Evolutionary conservation across 1,139 yeast species (phyloP).

Genomic region (Groenewaldozyma sp.): DNA sequence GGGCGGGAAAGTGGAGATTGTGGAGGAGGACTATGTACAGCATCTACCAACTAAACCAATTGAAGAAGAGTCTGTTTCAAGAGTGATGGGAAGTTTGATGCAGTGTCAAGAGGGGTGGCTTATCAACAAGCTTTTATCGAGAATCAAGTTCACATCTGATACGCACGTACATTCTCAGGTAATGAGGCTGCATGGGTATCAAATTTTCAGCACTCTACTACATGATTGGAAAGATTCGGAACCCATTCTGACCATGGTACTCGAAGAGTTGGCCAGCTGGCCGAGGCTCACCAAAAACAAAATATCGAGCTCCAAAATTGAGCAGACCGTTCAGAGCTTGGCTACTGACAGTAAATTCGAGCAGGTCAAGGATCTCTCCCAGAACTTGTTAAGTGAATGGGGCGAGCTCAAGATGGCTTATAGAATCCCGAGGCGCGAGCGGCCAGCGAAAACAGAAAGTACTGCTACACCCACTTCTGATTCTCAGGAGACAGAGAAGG

Average conservation of each 20-base stretch:
- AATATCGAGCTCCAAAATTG: constrained; percentile 71
- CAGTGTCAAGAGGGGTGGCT: constrained; percentile 67
- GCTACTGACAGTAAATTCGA: constrained; percentile 18
- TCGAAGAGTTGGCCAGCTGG: constrained; percentile 58
- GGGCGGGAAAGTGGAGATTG: constrained; percentile 27
- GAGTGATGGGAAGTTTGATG: constrained; percentile 73
- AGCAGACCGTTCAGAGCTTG: constrained; percentile 47
- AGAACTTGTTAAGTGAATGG: constrained; percentile 57
- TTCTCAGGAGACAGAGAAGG: constrained; percentile 3
- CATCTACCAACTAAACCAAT: constrained; percentile 49
- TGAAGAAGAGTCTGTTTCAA: constrained; percentile 46
- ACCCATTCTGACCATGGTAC: constrained; percentile 34
- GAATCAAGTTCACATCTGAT: constrained; percentile 53
- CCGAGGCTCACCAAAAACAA: constrained; percentile 77
- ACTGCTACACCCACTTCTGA: constrained; percentile 4
- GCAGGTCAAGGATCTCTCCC: constrained; percentile 32
- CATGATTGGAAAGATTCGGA: constrained; percentile 34
- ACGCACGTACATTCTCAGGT: constrained; percentile 48
- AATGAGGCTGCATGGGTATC: constrained; percentile 79
- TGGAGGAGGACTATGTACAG: constrained; percentile 51
- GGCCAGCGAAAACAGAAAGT: constrained; percentile 1
- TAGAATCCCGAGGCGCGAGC: constrained; percentile 54
- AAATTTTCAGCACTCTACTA: constrained; percentile 57
- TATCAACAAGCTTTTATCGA: constrained; percentile 53
- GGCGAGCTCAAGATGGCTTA: constrained; percentile 67